Conservation (phyloP, 495 filamentous ascomycete genomes). For the Annulohypoxylon bovei region DNA sequence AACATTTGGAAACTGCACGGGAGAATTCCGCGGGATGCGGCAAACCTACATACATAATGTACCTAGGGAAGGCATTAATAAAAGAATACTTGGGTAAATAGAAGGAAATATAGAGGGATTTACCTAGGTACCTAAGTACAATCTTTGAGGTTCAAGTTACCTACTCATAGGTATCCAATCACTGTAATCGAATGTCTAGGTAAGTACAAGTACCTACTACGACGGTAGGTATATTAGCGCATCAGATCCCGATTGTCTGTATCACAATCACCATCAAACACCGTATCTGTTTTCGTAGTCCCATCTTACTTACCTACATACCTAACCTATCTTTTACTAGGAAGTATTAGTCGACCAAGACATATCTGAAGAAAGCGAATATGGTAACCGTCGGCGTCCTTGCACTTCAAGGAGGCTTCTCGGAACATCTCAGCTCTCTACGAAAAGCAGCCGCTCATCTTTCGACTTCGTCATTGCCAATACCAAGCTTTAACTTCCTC, state of each 20-base stretch:
- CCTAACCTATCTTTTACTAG: background rate
- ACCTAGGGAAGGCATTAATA: background rate
- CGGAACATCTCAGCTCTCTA: slow-evolving; percentile 84
- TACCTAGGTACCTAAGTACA: background rate
- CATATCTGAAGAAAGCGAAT: background rate
- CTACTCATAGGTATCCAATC: background rate
- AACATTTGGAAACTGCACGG: background rate
- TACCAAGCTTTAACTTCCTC: slow-evolving; percentile 64
- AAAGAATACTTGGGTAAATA: too few species aligned
- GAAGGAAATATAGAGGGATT: background rate
- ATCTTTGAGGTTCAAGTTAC: too few species aligned
- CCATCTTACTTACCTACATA: background rate
- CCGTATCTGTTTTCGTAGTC: background rate
- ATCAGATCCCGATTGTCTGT: background rate
- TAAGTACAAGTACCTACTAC: too few species aligned
- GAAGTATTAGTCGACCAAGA: background rate
- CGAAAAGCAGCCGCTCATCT: slow-evolving; percentile 66
- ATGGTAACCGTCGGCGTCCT: slow-evolving; percentile 81
- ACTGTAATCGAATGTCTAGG: background rate
- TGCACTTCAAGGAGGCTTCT: slow-evolving; percentile 93
- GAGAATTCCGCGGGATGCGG: slow-evolving; percentile 19
- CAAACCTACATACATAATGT: background rate
- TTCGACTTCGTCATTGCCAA: slow-evolving; percentile 24
- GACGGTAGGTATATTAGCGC: background rate
- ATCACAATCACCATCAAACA: background rate